Evolutionary conservation across 2,329 filamentous ascomycete genomes (phyloP).

Genomic region (Ceratocystis colombiana): DNA sequence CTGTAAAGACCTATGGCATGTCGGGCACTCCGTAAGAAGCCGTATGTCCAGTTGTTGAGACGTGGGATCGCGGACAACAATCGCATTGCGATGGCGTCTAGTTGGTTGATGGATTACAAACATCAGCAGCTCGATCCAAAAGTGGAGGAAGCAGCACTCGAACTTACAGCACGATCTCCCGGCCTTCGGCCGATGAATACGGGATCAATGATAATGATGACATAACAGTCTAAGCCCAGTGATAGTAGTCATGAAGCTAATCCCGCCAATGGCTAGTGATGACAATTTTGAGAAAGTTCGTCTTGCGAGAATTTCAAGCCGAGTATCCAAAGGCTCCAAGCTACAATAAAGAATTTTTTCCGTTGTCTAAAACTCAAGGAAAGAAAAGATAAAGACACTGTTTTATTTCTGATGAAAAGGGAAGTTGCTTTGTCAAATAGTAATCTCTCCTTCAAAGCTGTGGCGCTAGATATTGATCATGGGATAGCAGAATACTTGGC

Average conservation of each 20-base stretch:
- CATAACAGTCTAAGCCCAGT: neutral
- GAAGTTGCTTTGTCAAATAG: neutral
- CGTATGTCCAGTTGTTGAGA: slow-evolving; percentile 80
- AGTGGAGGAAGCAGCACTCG: slow-evolving; percentile 8
- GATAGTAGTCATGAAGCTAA: neutral
- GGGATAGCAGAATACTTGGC: neutral
- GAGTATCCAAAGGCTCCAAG: neutral
- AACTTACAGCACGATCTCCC: slow-evolving; percentile 70
- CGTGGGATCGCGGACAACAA: slow-evolving; percentile 80
- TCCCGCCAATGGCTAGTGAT: neutral
- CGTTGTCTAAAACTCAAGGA: neutral
- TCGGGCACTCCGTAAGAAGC: slow-evolving; percentile 71
- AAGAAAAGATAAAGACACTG: neutral
- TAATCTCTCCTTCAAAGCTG: neutral
- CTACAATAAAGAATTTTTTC: neutral
- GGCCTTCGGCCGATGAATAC: slow-evolving; percentile 60
- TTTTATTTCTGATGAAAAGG: neutral
- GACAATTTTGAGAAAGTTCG: neutral
- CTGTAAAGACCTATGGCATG: slow-evolving; percentile 66
- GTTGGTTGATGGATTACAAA: neutral
- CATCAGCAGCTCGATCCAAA: neutral
- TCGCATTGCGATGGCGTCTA: slow-evolving; percentile 83
- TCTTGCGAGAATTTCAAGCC: neutral
- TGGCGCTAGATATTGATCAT: neutral
- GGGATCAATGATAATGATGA: slow-evolving; percentile 61